These are phyloP conservation scores for Pilatotrama ljubarskyi DNA, from an alignment of 768 basidiomycete genomes.

Conservation along the genomic window DNA sequence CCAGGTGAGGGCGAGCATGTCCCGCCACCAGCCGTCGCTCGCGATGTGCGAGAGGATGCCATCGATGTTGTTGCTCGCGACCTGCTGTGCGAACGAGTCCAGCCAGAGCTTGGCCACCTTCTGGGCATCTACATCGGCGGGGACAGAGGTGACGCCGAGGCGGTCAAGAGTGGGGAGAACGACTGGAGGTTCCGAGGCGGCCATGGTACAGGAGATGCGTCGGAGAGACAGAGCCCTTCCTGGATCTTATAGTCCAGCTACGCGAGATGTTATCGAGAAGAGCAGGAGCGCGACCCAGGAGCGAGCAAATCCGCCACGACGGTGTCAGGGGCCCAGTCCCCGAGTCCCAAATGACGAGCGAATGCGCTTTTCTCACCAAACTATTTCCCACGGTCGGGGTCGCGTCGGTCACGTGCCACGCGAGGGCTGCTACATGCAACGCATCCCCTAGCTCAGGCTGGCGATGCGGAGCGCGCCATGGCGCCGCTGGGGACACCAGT, in stretches of 20 bases:
- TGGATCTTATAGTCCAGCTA: not conserved
- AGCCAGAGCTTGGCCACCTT: constrained; percentile 45
- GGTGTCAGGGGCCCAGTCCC: not conserved
- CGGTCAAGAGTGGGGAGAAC: constrained; percentile 32
- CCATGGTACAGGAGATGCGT: constrained; percentile 9
- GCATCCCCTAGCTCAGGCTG: too few species aligned
- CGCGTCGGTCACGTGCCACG: constrained; percentile 10
- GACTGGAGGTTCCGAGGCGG: constrained; percentile 12
- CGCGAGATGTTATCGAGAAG: not conserved
- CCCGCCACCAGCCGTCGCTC: constrained; percentile 35
- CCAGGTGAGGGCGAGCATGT: constrained; percentile 39
- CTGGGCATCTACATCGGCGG: constrained; percentile 36
- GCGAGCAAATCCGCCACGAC: not conserved
- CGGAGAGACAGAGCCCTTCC: not conserved
- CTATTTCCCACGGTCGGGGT: constrained; percentile 8
- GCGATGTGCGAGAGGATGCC: constrained; percentile 37
- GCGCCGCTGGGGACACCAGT: too few species aligned
- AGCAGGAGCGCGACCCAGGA: not conserved
- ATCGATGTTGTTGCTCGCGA: constrained; percentile 36
- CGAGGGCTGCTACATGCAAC: too few species aligned
- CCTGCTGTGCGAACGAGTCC: constrained; percentile 35
- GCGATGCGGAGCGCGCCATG: too few species aligned
- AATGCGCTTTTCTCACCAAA: constrained; percentile 7
- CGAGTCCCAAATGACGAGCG: constrained; percentile 13
- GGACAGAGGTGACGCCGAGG: constrained; percentile 24